Base-by-base conservation (phyloP, 192 early-diverging fungal genomes). In the Coemansia brasiliensis region DNA sequence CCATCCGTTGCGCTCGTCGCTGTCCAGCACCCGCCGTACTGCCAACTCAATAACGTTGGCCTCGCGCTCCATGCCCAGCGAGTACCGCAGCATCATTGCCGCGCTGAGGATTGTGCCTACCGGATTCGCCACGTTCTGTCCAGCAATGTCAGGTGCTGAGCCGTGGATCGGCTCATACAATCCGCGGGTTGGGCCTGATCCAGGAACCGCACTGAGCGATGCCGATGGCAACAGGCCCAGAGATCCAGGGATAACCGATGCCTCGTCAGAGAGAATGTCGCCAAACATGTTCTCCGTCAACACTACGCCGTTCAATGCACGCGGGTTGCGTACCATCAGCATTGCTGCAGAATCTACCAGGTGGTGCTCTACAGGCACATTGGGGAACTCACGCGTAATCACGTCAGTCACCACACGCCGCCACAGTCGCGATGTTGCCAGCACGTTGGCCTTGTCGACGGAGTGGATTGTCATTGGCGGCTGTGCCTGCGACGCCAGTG, bases 221-320 rank as follows among this genome's bases (percentile, higher is more conserved):
- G 96, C 96, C 46, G 87, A 90, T 24, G 96, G 96, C 58, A 99
- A 74, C 35, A 99, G 83, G 32, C 96, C 96, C 52, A 99, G 83
- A 25, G 86, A 89, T 25, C 94, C 96, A 12, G 92, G 92, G 68
- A 99, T 99, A 39, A 99, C 93, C 16, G 86, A 89, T 4, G 93
- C 90, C 74, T 99, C 96, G 69, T 99, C 96, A 20, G 86, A 87
- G 49, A 98, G 82, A 68, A 99, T 97, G 64, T 99, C 96, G 57
- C 96, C 96, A 90, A 98, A 98, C 94, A 99, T 95, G 82, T 99
- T 99, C 67, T 98, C 96, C 16, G 95, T 99, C 57, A 99, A 79
- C 32, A 99, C 85, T 40, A 99, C 85, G 57, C 96, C 96, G 73
- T 99, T 99, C 32, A 99, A 80, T 37, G 80, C 83, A 15, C 83